Evolutionary conservation across 2,329 filamentous ascomycete genomes (phyloP).

Genomic region (Paracamarosporium sp.): DNA sequence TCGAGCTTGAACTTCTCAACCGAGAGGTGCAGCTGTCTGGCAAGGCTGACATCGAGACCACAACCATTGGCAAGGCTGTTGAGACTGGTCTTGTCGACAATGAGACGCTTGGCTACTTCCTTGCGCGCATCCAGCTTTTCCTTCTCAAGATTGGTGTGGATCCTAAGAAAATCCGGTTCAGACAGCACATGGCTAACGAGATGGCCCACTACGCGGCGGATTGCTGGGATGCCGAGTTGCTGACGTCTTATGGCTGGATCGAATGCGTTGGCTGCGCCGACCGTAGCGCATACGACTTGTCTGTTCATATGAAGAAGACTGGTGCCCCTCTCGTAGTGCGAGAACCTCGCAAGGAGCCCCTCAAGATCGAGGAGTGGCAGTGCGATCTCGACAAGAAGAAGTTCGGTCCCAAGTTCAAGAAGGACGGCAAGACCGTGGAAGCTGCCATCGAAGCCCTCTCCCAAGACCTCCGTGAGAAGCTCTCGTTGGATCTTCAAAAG

Average conservation of each 20-base stretch:
- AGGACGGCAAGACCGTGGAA: slow-evolving; percentile 83
- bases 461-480: slow-evolving; percentile 81
- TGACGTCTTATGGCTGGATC: slow-evolving; percentile 94
- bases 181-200: slow-evolving; percentile 93
- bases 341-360: slow-evolving; percentile 78
- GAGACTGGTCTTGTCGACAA: slow-evolving; percentile 86
- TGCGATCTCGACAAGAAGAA: slow-evolving; percentile 92
- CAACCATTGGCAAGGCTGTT: slow-evolving; percentile 87
- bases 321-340: slow-evolving; percentile 85
- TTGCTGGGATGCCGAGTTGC: slow-evolving; percentile 96
- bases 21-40: slow-evolving; percentile 85
- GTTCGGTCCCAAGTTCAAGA: slow-evolving; percentile 94
- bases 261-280: slow-evolving; percentile 98
- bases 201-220: slow-evolving; percentile 95
- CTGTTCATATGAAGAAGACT: slow-evolving; percentile 91
- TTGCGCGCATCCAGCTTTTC: slow-evolving; percentile 92
- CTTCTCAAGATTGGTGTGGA: slow-evolving; percentile 88
- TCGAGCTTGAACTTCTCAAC: slow-evolving; percentile 84
- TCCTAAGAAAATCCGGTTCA: slow-evolving; percentile 86
- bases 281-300: slow-evolving; percentile 91
- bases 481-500: slow-evolving; percentile 75
- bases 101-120: slow-evolving; percentile 96
- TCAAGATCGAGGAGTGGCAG: slow-evolving; percentile 84
- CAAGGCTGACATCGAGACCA: slow-evolving; percentile 75
- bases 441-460: slow-evolving; percentile 75